Percentiles rank a stretch among this genome's conserved stretches.
These are phyloP conservation scores for Tribonema minus DNA, from an alignment of 108 stramenopile genomes.

Conservation along the genomic window DNA sequence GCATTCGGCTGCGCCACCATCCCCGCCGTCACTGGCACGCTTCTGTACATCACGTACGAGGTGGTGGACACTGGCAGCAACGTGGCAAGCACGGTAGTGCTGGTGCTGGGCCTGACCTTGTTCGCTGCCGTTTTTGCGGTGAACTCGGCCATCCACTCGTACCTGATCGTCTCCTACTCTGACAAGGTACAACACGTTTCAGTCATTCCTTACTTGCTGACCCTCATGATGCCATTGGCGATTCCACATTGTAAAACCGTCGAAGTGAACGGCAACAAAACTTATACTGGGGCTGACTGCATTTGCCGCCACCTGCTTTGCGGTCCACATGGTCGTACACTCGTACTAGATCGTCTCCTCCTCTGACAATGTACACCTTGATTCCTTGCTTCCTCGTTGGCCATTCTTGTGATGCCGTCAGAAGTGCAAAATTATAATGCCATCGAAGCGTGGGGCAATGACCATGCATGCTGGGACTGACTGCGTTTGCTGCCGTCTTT, in stretches of 20 bases:
- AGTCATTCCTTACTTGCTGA: too few relatives aligned
- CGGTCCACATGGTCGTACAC: constrained; percentile 85
- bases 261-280: too few relatives aligned
- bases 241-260: too few relatives aligned
- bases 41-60: constrained; percentile 9
- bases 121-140: constrained; percentile 87
- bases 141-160: constrained; percentile 87
- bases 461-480: too few relatives aligned
- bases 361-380: constrained; percentile 54
- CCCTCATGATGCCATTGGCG: too few relatives aligned
- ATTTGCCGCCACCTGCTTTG: constrained; percentile 79
- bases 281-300: too few relatives aligned
- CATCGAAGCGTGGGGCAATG: too few relatives aligned
- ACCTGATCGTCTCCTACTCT: constrained; percentile 86
- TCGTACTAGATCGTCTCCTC: constrained; percentile 87
- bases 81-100: constrained; percentile 60
- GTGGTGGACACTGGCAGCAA: neutral
- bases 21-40: too few relatives aligned
- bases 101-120: constrained; percentile 64
- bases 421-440: too few relatives aligned
- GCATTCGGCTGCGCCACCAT: too few relatives aligned
- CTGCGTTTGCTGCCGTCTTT: constrained; percentile 75
- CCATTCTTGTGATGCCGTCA: too few relatives aligned
- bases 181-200: constrained; percentile 21
- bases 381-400: neutral